phyloP scores from a whole-genome alignment of 805 yeast species.

The Pichia occidentalis region DNA sequence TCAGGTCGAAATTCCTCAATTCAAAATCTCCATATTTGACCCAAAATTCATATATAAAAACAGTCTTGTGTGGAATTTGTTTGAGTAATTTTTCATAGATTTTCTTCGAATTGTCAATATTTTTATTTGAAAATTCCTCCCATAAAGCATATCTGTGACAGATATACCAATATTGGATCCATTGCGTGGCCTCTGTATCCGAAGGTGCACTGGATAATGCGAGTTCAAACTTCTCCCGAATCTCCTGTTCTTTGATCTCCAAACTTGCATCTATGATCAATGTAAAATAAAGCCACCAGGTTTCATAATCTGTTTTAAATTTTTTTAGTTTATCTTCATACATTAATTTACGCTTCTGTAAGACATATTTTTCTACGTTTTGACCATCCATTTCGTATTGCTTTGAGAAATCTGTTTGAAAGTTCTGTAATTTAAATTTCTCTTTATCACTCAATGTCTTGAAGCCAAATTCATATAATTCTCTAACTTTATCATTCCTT shows the following conservation, averaged over 20 bases:
- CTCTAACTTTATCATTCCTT: conserved; percentile 58
- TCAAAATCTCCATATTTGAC: conserved; percentile 63
- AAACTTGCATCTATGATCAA: conserved; percentile 36
- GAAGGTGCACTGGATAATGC: conserved; percentile 41
- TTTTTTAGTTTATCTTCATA: conserved; percentile 44
- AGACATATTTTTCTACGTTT: conserved; percentile 46
- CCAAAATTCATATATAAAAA: conserved; percentile 76
- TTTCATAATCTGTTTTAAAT: conserved; percentile 57
- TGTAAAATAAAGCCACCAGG: conserved; percentile 75
- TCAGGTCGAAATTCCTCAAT: conserved; percentile 49
- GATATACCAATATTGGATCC: conserved; percentile 66
- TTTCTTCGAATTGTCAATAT: conserved; percentile 40
- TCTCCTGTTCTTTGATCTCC: conserved; percentile 22
- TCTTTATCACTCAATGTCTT: conserved; percentile 31
- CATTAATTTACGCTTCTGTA: conserved; percentile 45
- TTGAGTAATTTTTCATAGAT: conserved; percentile 46
- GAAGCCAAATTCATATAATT: conserved; percentile 48
- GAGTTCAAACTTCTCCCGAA: conserved; percentile 35
- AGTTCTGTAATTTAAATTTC: conserved; percentile 33
- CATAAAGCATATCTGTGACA: conserved; percentile 63
- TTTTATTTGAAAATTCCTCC: conserved; percentile 44
- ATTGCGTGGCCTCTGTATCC: conserved; percentile 25
- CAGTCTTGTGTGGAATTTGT: conserved; percentile 48
- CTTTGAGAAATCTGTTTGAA: conserved; percentile 56
- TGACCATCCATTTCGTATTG: conserved; percentile 46